Evolutionary conservation across 2,329 filamentous ascomycete species (phyloP), one percentile per base, ranked within the genome.

Genomic region (Truncatella angustata): DNA sequence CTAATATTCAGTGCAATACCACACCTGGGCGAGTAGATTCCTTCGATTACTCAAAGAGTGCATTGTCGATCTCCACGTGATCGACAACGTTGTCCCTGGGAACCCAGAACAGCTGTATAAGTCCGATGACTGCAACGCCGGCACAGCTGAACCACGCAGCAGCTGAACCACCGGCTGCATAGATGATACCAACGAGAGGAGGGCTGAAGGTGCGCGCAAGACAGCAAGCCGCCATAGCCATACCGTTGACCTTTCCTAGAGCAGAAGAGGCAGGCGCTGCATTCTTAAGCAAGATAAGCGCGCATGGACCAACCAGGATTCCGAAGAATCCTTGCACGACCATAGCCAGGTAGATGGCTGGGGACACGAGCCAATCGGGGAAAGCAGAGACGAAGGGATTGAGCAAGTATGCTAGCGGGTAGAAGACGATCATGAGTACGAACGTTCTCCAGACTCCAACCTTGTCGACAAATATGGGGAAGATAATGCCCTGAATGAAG

Each of bases 231-330:
- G 83, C 86, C 54, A 88, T 88, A 44, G 86, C 86, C 7, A 90
- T 70, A 0, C 87, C 87, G 56, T 90, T 90, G 66, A 90, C 87
- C 59, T 81, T 85, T 1, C 87, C 87, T 14, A 90, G 74, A 4
- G 82, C 78, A 1, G 76, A 77, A 3, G 81, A 73, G 4, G 81
- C 78, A 0, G 86, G 85, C 4, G 84, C 82, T 1, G 87, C 84
- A 69, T 90, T 84, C 66, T 90, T 90, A 62, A 90, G 78, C 50
- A 90, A 73, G 54, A 90, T 89, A 23, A 90, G 74, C 1, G 87
- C 76, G 7, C 87, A 78, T 0, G 86, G 87, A 34, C 86, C 87
- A 20, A 80, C 82, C 32, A 90, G 75, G 57, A 90, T 88, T 6
- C 84, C 85, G 51, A 85, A 81, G 51, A 88, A 72, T 58, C 86